Conservation (phyloP, 169 alveolate genomes). For the Pseudocohnilembus persalinus region DNA sequence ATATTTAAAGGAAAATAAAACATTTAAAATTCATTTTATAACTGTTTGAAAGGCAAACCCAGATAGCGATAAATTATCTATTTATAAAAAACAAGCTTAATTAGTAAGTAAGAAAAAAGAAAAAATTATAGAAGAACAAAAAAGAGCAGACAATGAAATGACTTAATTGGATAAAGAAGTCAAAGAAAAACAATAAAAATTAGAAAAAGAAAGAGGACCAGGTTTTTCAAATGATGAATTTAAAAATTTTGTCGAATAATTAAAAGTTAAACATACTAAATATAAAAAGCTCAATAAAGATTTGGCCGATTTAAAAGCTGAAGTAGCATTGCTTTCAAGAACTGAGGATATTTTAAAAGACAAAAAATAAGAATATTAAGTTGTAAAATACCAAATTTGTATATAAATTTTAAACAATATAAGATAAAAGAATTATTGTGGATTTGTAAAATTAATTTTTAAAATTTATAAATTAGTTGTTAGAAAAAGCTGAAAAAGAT, state of each 20-base stretch:
- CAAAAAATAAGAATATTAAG: background rate
- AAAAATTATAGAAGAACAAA: slow-evolving; percentile 36
- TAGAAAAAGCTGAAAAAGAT: slow-evolving; percentile 34
- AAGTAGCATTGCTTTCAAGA: slow-evolving; percentile 31
- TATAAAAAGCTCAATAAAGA: slow-evolving; percentile 37
- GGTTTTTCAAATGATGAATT: slow-evolving; percentile 36
- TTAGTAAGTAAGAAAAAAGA: slow-evolving; percentile 35
- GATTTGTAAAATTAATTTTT: too few species aligned
- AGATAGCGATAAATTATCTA: slow-evolving; percentile 40
- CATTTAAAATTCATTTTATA: too few species aligned
- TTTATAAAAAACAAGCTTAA: slow-evolving; percentile 38
- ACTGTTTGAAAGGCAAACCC: slow-evolving; percentile 21
- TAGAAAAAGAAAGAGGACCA: slow-evolving; percentile 46
- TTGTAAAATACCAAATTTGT: too few species aligned
- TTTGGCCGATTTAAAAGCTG: slow-evolving; percentile 22
- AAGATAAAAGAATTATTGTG: too few species aligned
- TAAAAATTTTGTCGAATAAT: slow-evolving; percentile 34
- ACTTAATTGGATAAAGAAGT: slow-evolving; percentile 32
- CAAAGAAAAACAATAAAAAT: slow-evolving; percentile 19
- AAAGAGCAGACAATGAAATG: slow-evolving; percentile 36
- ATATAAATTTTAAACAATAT: too few species aligned
- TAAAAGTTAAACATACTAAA: slow-evolving; percentile 26
- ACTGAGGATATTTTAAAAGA: slow-evolving; percentile 35
- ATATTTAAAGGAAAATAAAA: too few species aligned
- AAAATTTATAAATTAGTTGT: slow-evolving; percentile 6